These are phyloP conservation scores for Tricholoma terreum DNA, from an alignment of 768 basidiomycete genomes.

Conservation along the genomic window DNA sequence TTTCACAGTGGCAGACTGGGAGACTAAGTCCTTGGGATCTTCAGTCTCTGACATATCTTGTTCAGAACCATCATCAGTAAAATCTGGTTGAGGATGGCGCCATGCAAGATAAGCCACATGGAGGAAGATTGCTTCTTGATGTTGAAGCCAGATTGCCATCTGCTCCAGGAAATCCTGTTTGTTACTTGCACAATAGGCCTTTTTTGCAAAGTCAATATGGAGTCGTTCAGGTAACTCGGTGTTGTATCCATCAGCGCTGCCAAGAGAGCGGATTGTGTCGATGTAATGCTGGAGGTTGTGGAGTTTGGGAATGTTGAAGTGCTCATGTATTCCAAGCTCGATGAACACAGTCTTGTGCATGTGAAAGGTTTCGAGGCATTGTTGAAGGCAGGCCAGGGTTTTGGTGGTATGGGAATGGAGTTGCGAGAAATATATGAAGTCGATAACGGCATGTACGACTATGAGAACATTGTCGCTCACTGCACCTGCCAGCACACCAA, in stretches of 20 bases:
- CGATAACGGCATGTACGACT: constrained; percentile 19
- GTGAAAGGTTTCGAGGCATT: constrained; percentile 27
- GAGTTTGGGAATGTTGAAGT: constrained; percentile 42
- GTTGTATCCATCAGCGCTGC: no score
- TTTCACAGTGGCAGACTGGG: neutral
- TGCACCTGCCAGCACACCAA: constrained; percentile 24
- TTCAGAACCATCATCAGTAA: neutral
- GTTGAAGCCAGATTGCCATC: no score
- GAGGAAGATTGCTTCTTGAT: constrained; percentile 22
- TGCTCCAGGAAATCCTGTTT: constrained; percentile 22
- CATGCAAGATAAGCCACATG: neutral
- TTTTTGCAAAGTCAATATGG: no score
- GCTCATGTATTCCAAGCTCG: constrained; percentile 19
- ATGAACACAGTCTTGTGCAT: no score
- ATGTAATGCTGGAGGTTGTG: constrained; percentile 32
- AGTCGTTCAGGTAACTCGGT: no score
- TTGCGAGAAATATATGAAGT: constrained; percentile 24
- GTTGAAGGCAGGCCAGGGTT: no score
- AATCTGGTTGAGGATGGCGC: neutral
- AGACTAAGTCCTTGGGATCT: neutral
- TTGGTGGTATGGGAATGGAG: no score
- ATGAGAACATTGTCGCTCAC: constrained; percentile 16
- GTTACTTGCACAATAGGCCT: constrained; percentile 30
- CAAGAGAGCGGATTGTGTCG: constrained; percentile 21
- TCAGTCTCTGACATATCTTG: neutral